phyloP scores from a whole-genome alignment of 768 basidiomycete species.

The Suillus hirtellus region DNA sequence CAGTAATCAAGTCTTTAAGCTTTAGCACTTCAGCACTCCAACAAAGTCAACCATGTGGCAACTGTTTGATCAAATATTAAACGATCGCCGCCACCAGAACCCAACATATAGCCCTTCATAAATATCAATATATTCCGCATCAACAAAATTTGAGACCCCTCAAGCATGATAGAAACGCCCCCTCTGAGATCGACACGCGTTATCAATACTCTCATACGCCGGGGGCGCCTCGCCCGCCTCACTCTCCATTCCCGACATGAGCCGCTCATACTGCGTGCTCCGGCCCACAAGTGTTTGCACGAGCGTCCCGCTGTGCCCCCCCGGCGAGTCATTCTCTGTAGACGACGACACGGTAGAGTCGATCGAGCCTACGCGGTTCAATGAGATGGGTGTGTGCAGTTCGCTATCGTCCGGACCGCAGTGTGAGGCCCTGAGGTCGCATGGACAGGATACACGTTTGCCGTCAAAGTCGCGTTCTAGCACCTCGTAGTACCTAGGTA shows the following conservation, averaged over 20 bases:
- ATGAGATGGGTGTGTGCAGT: background rate
- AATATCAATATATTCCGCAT: background rate
- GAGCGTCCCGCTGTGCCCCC: conserved; percentile 18
- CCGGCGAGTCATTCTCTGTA: conserved; percentile 20
- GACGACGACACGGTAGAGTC: conserved; percentile 37
- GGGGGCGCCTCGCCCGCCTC: conserved; percentile 87
- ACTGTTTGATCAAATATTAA: background rate
- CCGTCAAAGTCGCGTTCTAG: conserved; percentile 17
- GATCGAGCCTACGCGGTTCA: conserved; percentile 30
- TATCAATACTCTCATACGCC: conserved; percentile 31
- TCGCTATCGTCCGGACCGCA: background rate
- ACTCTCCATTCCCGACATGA: conserved; percentile 85
- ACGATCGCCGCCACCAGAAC: background rate
- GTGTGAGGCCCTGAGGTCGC: conserved; percentile 23
- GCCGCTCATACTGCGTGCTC: conserved; percentile 68
- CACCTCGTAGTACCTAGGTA: conserved; percentile 70
- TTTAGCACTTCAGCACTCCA: background rate
- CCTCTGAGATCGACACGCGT: background rate
- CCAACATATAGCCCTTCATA: background rate
- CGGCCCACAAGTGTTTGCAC: conserved; percentile 34
- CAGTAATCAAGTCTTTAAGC: too few relatives aligned
- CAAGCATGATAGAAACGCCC: background rate
- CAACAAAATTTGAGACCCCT: background rate
- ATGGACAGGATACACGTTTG: conserved; percentile 42
- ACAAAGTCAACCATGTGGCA: background rate